Base-by-base conservation (phyloP, 495 filamentous ascomycete species). In the Lichina pygmaea region DNA sequence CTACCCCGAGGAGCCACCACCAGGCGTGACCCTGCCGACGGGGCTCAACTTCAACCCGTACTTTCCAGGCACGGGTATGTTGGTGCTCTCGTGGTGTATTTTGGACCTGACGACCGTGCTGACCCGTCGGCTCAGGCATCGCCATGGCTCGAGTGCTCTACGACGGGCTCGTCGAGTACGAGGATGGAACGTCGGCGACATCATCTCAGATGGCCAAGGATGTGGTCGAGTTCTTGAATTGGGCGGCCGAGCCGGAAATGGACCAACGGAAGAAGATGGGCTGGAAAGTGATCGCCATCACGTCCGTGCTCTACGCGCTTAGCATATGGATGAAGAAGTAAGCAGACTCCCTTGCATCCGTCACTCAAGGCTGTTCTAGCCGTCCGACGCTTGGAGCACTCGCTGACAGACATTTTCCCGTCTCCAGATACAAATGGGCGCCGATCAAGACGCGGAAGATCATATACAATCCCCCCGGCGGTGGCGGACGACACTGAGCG, bases 171-270 rank as follows among this genome's bases (percentile, higher is more conserved):
- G 91, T 99, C 46, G 91, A 99, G 57, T 99, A 99, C 68, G 91
- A 99, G 60, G 91, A 99, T 52, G 82, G 75, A 46, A 95, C 91
- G 33, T 78, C 84, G 43, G 91, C 91, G 33, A 77, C 85, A 52
- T 80, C 85, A 47, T 93, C 85, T 44, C 91, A 99, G 68, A 95
- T 99, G 91, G 91, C 91, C 54, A 99, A 99, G 75, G 91, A 99
- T 57, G 91, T 95, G 45, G 71, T 75, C 37, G 85, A 99, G 67
- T 99, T 99, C 69, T 71, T 99, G 56, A 93, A 99, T 73, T 99
- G 86, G 86, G 66, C 91, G 32, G 83, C 91, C 48, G 91, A 99
- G 68, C 91, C 91, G 41, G 91, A 99, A 72, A 91, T 91, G 84
- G 91, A 99, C 53, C 70, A 89, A 55, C 74, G 91, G 57, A 99